Percentiles rank a stretch among this genome's conserved stretches.
These are phyloP conservation scores for Vicia villosa DNA, from an alignment of 306 rosid genomes.

Conservation along the genomic window DNA sequence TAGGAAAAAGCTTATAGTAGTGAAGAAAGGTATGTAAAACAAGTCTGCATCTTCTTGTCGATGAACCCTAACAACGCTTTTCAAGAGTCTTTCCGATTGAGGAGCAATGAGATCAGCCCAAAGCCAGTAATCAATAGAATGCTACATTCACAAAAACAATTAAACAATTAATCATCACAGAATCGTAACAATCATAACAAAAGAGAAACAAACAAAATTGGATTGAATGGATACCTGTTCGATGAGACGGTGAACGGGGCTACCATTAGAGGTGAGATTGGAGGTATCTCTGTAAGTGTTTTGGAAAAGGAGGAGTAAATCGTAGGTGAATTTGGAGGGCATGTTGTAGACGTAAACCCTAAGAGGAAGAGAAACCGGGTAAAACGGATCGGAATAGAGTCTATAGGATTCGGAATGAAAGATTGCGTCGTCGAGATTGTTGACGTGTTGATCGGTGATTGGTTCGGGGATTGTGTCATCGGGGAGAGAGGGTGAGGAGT, in stretches of 20 bases:
- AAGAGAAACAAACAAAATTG: background rate
- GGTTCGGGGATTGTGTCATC: constrained; percentile 30
- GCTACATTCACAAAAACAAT: constrained; percentile 52
- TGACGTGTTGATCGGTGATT: constrained; percentile 14
- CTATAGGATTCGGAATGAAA: constrained; percentile 35
- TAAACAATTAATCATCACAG: background rate
- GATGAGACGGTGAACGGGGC: constrained; percentile 94
- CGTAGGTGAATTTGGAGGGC: constrained; percentile 83
- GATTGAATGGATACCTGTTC: constrained; percentile 59
- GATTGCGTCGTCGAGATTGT: constrained; percentile 49
- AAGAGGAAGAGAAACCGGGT: constrained; percentile 53
- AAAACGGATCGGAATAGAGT: constrained; percentile 55
- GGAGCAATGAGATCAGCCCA: constrained; percentile 94
- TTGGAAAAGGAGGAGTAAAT: constrained; percentile 71
- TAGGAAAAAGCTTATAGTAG: constrained; percentile 92
- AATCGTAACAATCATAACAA: background rate
- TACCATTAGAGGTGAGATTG: constrained; percentile 92
- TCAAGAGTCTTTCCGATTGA: constrained; percentile 65
- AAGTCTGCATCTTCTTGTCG: constrained; percentile 87
- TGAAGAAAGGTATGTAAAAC: constrained; percentile 92
- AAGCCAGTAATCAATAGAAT: constrained; percentile 91
- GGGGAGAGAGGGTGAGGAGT: constrained; percentile 8
- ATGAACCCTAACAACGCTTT: constrained; percentile 72
- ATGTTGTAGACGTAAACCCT: constrained; percentile 85
- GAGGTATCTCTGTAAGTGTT: constrained; percentile 64